A percentile compares a stretch with the other conserved stretches of the same genome.
These are phyloP conservation scores for Hymenoscyphus repandus DNA, from an alignment of 2,329 filamentous ascomycete genomes.

Conservation along the genomic window DNA sequence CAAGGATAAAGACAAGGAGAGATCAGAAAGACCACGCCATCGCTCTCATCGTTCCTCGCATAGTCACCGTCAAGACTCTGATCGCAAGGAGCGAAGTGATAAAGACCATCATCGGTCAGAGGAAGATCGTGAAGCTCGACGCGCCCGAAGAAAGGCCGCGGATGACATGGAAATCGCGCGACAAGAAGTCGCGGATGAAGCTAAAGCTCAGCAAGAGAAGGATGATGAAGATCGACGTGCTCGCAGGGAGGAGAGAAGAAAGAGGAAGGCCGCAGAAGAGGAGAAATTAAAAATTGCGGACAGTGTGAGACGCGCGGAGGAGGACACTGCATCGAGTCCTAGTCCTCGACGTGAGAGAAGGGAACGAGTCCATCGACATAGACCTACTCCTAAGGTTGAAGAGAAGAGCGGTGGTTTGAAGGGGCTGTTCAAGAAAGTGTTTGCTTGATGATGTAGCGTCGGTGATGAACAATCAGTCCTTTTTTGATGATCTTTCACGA, in stretches of 20 bases:
- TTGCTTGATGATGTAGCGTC: slow-evolving; percentile 11
- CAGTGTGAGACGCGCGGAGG: slow-evolving; percentile 1
- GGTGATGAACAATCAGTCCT: background rate
- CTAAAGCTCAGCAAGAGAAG: slow-evolving; percentile 17
- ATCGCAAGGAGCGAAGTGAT: slow-evolving; percentile 15
- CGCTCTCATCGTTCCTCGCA: slow-evolving; percentile 13
- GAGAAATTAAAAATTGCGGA: slow-evolving; percentile 12
- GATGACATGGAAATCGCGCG: slow-evolving; percentile 20
- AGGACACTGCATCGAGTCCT: background rate
- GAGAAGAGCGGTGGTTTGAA: slow-evolving; percentile 15
- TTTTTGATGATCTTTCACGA: too few relatives aligned
- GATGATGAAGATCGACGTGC: slow-evolving; percentile 22
- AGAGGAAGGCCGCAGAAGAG: slow-evolving; percentile 16
- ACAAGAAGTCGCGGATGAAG: slow-evolving; percentile 19
- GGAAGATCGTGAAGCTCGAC: slow-evolving; percentile 23
- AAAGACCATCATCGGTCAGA: slow-evolving; percentile 16
- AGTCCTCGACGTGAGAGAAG: slow-evolving; percentile 5
- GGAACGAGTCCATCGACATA: slow-evolving; percentile 17
- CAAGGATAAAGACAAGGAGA: too few relatives aligned
- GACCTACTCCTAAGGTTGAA: slow-evolving; percentile 15
- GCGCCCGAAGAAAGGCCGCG: slow-evolving; percentile 20
- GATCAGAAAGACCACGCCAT: slow-evolving; percentile 6
- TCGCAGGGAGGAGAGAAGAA: slow-evolving; percentile 21
- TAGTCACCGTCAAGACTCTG: slow-evolving; percentile 7
- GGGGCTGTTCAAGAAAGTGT: slow-evolving; percentile 20